Percentiles rank a stretch among this genome's conserved stretches.
Conservation (phyloP, 257 asterid species). For the Nicotiana otophora region DNA sequence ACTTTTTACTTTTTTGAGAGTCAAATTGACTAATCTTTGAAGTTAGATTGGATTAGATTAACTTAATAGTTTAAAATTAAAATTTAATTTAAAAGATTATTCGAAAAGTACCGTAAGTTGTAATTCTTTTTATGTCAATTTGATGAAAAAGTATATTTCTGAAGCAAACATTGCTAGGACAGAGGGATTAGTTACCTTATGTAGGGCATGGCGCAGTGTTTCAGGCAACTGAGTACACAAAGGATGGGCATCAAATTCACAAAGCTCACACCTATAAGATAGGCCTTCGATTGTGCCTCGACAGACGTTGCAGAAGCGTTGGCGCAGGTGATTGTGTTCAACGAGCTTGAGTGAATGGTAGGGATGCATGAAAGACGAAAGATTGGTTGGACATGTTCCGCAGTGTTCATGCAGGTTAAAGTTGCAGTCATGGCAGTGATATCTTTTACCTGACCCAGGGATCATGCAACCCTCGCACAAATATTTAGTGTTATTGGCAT, state of each 20-base stretch:
- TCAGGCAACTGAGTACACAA: slow-evolving; percentile 44
- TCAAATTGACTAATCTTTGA: too few species aligned
- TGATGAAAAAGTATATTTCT: too few species aligned
- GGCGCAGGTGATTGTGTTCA: not conserved
- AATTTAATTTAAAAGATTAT: too few species aligned
- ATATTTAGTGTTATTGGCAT: slow-evolving; percentile 6
- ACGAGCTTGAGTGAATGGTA: slow-evolving; percentile 23
- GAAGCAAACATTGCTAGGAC: not conserved
- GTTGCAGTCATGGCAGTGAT: slow-evolving; percentile 35
- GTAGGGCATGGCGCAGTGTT: slow-evolving; percentile 32
- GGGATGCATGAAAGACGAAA: slow-evolving; percentile 16
- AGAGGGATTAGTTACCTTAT: slow-evolving; percentile 1
- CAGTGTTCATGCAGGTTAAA: slow-evolving; percentile 47
- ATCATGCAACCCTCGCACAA: slow-evolving; percentile 41
- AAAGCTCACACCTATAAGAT: slow-evolving; percentile 40
- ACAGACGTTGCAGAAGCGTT: slow-evolving; percentile 36
- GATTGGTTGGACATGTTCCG: slow-evolving; percentile 35
- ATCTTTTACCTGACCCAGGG: slow-evolving; percentile 29
- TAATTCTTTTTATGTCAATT: too few species aligned
- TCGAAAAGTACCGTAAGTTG: too few species aligned
- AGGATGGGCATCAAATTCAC: slow-evolving; percentile 49
- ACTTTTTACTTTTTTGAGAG: too few species aligned
- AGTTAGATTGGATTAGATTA: too few species aligned
- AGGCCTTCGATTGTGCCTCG: slow-evolving; percentile 39
- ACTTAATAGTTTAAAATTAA: too few species aligned